Conservation (phyloP, 805 yeast species). For the Spathaspora sp. region DNA sequence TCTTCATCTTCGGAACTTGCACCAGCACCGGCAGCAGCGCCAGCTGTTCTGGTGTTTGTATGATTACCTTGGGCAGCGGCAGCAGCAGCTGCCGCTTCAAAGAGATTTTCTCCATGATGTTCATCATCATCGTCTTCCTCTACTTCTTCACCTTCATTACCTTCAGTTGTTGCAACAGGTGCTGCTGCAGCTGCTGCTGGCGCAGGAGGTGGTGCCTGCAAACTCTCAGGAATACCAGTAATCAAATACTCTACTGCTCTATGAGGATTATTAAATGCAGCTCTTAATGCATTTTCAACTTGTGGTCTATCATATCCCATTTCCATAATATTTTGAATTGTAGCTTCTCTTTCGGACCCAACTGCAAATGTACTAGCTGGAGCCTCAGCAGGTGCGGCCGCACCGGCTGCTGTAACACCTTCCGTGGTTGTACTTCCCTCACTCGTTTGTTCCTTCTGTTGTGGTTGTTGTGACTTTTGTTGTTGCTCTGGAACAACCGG, state of each 20-base stretch:
- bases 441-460: constrained; percentile 12
- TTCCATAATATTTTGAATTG: constrained; percentile 80
- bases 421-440: constrained; percentile 6
- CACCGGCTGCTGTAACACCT: constrained; percentile 10
- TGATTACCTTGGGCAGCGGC: constrained; percentile 26
- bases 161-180: constrained; percentile 14
- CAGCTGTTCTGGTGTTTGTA: constrained; percentile 12
- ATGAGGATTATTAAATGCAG: constrained; percentile 96
- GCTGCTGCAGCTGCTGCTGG: constrained; percentile 16
- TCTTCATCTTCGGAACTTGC: constrained; percentile 38
- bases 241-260: constrained; percentile 94
- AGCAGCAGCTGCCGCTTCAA: constrained; percentile 48
- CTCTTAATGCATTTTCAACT: constrained; percentile 87
- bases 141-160: constrained; percentile 15
- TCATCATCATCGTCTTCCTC: constrained; percentile 30
- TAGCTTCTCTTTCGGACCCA: constrained; percentile 75
- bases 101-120: constrained; percentile 43
- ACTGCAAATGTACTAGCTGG: constrained; percentile 52
- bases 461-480: constrained; percentile 10
- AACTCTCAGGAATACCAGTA: constrained; percentile 79
- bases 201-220: constrained; percentile 33
- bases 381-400: constrained; percentile 14
- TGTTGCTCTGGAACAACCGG: constrained; percentile 24
- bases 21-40: constrained; percentile 25
- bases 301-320: constrained; percentile 92